Percentiles rank a stretch among this genome's conserved stretches.
phyloP scores from a whole-genome alignment of 2,329 filamentous ascomycete species.

The Epichloe brachyelytri region DNA sequence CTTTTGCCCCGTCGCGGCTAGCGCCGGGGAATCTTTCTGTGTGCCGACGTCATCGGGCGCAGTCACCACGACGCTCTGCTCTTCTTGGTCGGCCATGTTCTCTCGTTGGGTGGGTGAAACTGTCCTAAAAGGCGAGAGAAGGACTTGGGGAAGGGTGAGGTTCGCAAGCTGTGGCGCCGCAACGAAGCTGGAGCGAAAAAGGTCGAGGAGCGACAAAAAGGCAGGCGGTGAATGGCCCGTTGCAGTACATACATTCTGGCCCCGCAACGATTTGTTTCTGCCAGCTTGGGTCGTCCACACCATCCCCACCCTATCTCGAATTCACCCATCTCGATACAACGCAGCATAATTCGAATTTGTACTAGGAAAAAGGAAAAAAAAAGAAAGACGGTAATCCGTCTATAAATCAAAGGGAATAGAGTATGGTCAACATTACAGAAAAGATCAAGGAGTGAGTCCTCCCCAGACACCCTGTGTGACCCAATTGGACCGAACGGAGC shows the following conservation, averaged over 20 bases:
- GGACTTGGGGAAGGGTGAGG: background rate
- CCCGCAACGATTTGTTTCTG: slow-evolving; percentile 4
- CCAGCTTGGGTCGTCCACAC: background rate
- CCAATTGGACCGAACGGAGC: slow-evolving; percentile 5
- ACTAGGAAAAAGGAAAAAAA: no score
- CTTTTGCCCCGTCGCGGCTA: slow-evolving; percentile 33
- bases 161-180: background rate
- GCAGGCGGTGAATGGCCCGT: slow-evolving; percentile 2
- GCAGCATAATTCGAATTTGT: background rate
- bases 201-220: background rate
- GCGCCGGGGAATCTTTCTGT: slow-evolving; percentile 17
- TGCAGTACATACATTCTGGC: background rate
- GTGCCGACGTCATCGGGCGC: background rate
- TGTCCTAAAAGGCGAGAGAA: no score
- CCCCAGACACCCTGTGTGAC: background rate
- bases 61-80: slow-evolving; percentile 12
- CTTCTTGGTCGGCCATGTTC: slow-evolving; percentile 20
- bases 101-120: background rate
- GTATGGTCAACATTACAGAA: slow-evolving; percentile 98
- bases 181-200: background rate
- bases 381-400: slow-evolving; percentile 17
- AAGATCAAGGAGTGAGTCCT: slow-evolving; percentile 92
- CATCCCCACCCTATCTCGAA: background rate
- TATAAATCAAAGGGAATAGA: slow-evolving; percentile 24
- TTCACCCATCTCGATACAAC: background rate